These are phyloP conservation scores for Scenedesmus sp. DNA, from an alignment of 163 green algal species.

Conservation along the genomic window DNA sequence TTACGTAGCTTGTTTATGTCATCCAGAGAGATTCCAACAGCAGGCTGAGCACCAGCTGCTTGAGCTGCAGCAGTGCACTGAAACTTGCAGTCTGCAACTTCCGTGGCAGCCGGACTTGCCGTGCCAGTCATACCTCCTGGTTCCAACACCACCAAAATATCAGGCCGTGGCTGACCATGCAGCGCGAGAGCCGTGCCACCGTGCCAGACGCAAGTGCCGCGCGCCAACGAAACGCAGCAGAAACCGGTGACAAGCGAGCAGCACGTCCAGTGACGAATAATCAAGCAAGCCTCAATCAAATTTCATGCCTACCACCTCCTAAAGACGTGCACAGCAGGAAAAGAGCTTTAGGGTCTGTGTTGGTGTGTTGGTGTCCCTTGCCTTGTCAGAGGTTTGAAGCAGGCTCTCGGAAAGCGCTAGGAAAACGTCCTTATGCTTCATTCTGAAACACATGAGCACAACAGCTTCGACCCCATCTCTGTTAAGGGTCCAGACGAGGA, in stretches of 20 bases:
- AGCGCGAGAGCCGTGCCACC: too few relatives aligned
- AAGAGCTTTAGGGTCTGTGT: conserved; percentile 3
- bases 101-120: too few relatives aligned
- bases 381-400: not conserved
- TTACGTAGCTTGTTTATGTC: too few relatives aligned
- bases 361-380: not conserved
- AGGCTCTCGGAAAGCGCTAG: not conserved
- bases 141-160: too few relatives aligned
- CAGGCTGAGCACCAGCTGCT: too few relatives aligned
- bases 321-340: not conserved
- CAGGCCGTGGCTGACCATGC: too few relatives aligned
- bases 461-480: not conserved
- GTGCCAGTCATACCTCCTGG: too few relatives aligned
- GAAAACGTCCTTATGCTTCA: not conserved
- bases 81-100: too few relatives aligned
- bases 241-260: not conserved
- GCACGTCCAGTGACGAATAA: not conserved
- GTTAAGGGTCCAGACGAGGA: not conserved
- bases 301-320: not conserved
- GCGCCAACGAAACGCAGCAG: too few relatives aligned
- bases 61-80: too few relatives aligned
- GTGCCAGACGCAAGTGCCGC: too few relatives aligned
- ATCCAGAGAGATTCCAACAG: too few relatives aligned
- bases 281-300: not conserved
- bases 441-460: not conserved